Evolutionary conservation across 1,284 basidiomycete species (phyloP), one percentile per base, ranked within the genome.

Genomic region (Marasmius fiardii): DNA sequence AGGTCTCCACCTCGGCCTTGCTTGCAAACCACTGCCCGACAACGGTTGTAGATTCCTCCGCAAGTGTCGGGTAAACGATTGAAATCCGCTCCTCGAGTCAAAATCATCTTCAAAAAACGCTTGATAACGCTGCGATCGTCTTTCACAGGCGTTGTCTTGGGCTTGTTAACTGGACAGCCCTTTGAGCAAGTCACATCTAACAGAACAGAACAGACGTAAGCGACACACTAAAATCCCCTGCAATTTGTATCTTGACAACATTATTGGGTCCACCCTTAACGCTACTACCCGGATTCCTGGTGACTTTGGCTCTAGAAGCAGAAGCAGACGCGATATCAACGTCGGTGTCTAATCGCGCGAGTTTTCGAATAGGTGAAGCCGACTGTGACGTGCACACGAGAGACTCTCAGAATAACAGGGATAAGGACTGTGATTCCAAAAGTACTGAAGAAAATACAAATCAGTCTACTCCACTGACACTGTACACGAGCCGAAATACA

Each of bases 311-410:
- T 67, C 84, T 82, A 70, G 76, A 82, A 64, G 83, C 80, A n/a
- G n/a, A n/a, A n/a, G n/a, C n/a, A 66, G 85, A 82, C 65, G 76
- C 76, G 62, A 80, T 75, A 68, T 88, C 84, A 69, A 79, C 81
- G 72, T 84, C 82, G 63, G 71, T 71, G 61, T 79, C 78, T 68
- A 86, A 72, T 62, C 85, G 83, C 62, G 82, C 77, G 60, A 80
- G 80, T 76, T 90, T 90, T 70, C 78, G 79, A 61, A 80, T 80
- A 73, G 80, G 82, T 71, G 80, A 80, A 65, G 73, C 77, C 64
- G 74, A 78, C 71, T 52, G 51, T 52, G 39, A 52, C 35, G 23
- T 21, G n/a, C 24, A 28, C 45, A 48, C 26, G 45, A 48, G 45
- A 26, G 45, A 31, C 16, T 18, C 24, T 48, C 26, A n/a, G 28